Conservation (phyloP, 306 rosid genomes). For the Cucurbita pepo region DNA sequence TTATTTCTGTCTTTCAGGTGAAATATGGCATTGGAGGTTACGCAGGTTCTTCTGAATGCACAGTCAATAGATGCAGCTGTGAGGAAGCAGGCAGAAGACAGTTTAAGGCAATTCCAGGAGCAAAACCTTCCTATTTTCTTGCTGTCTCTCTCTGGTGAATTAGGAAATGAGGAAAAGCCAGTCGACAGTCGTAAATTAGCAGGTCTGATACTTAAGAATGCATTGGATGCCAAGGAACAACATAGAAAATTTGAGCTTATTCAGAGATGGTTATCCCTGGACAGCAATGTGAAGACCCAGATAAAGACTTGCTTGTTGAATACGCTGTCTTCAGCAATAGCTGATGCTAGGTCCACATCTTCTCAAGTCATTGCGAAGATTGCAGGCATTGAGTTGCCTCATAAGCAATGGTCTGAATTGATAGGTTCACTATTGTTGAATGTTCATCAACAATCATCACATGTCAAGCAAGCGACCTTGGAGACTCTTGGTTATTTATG, state of each 20-base stretch:
- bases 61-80: slow-evolving; percentile 63
- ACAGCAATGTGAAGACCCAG: slow-evolving; percentile 45
- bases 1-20: slow-evolving; percentile 2
- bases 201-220: slow-evolving; percentile 76
- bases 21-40: slow-evolving; percentile 63
- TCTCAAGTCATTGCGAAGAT: slow-evolving; percentile 80
- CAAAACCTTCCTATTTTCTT: slow-evolving; percentile 73
- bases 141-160: slow-evolving; percentile 66
- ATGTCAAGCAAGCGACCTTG: slow-evolving; percentile 71
- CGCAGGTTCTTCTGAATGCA: slow-evolving; percentile 67
- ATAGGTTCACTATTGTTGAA: slow-evolving; percentile 60
- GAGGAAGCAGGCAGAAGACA: slow-evolving; percentile 79
- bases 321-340: slow-evolving; percentile 46
- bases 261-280: slow-evolving; percentile 73
- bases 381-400: slow-evolving; percentile 86
- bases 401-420: slow-evolving; percentile 82
- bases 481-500: slow-evolving; percentile 89
- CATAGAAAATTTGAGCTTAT: slow-evolving; percentile 62
- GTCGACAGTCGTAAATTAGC: slow-evolving; percentile 83
- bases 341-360: slow-evolving; percentile 72
- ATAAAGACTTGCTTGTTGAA: slow-evolving; percentile 56
- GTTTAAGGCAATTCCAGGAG: slow-evolving; percentile 75
- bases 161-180: slow-evolving; percentile 72
- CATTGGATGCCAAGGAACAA: slow-evolving; percentile 84
- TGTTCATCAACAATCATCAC: slow-evolving; percentile 64